Evolutionary conservation across 192 early-diverging fungal species (phyloP).

Genomic region (Backusella tarrabulga): DNA sequence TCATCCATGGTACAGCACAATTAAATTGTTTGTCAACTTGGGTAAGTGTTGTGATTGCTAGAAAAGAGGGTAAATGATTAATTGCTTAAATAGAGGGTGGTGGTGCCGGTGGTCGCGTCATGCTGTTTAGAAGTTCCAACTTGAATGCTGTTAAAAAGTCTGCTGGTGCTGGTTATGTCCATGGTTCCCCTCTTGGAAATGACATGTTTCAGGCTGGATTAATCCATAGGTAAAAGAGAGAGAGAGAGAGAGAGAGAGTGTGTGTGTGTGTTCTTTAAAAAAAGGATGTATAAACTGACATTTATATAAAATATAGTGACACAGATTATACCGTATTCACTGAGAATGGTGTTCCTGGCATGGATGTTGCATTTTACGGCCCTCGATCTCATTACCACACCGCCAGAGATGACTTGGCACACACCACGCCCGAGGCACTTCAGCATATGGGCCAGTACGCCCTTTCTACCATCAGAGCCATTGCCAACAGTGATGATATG

Average conservation of each 20-base stretch:
- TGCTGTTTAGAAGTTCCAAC: constrained; percentile 54
- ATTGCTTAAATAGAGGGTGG: constrained; percentile 49
- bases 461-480: constrained; percentile 43
- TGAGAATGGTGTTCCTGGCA: constrained; percentile 54
- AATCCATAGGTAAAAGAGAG: constrained; percentile 48
- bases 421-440: constrained; percentile 50
- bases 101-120: constrained; percentile 66
- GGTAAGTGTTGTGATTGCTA: constrained; percentile 24
- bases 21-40: constrained; percentile 64
- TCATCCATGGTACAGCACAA: constrained; percentile 60
- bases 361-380: constrained; percentile 66
- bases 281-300: too few species aligned
- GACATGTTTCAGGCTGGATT: constrained; percentile 58
- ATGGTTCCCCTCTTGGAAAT: constrained; percentile 64
- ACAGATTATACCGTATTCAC: constrained; percentile 68
- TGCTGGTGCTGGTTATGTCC: constrained; percentile 40
- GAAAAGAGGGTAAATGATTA: not conserved
- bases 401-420: constrained; percentile 46
- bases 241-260: not conserved
- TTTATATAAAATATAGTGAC: constrained; percentile 29
- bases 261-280: not conserved
- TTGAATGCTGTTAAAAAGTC: constrained; percentile 28
- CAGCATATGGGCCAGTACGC: constrained; percentile 62
- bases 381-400: constrained; percentile 68
- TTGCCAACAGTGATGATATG: constrained; percentile 46